These are phyloP conservation scores for Ormosia semicastrata DNA, from an alignment of 306 rosid genomes.

Conservation along the genomic window DNA sequence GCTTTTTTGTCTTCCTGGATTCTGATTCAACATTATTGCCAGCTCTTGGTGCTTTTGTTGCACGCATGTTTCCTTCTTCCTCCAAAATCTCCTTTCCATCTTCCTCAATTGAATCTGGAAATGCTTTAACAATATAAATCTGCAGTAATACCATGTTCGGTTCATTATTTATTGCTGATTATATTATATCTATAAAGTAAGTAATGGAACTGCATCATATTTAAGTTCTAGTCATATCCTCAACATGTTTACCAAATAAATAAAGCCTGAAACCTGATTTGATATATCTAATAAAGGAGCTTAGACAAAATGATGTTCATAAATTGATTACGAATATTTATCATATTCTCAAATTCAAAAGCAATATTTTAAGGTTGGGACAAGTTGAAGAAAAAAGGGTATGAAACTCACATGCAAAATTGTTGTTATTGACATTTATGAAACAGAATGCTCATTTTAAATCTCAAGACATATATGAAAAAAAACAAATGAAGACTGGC, in stretches of 20 bases:
- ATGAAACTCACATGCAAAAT: no score
- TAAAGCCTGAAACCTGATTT: not conserved
- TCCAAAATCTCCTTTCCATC: not conserved
- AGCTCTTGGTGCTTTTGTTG: conserved; percentile 23
- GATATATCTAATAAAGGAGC: not conserved
- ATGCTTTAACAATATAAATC: conserved; percentile 56
- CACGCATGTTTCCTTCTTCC: conserved; percentile 18
- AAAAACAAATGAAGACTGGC: not conserved
- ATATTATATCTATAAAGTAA: not conserved
- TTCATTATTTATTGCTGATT: not conserved
- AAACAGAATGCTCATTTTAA: not conserved
- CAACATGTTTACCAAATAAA: not conserved
- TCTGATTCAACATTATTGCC: not conserved
- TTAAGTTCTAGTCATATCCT: not conserved
- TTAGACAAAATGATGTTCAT: not conserved
- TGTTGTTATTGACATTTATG: no score
- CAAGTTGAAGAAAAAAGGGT: no score
- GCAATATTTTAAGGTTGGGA: no score
- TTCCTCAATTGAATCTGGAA: conserved; percentile 32
- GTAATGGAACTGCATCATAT: not conserved
- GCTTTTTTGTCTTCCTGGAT: conserved; percentile 21
- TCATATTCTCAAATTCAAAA: no score
- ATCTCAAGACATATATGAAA: not conserved
- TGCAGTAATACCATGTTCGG: conserved; percentile 24
- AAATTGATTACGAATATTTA: not conserved